Conservation (phyloP, 805 yeast species). For the Candida ulmi region DNA sequence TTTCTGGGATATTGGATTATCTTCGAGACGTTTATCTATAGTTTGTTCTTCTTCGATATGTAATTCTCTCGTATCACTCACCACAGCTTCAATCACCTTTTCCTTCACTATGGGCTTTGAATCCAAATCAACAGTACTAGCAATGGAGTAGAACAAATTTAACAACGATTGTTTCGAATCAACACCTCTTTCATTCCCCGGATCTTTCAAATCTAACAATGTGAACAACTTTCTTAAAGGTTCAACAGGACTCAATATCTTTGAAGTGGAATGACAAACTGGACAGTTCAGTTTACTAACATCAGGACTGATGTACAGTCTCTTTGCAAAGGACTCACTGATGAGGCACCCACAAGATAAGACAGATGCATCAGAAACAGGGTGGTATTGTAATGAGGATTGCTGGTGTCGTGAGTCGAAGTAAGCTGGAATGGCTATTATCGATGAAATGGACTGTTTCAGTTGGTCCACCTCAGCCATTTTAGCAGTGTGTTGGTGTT, state of each 20-base stretch:
- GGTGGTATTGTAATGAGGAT: neutral
- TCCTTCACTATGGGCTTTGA: no score
- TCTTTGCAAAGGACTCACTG: slow-evolving; percentile 25
- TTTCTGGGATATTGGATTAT: no score
- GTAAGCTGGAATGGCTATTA: no score
- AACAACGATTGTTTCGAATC: slow-evolving; percentile 21
- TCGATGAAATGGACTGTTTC: no score
- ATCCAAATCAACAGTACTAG: slow-evolving; percentile 8
- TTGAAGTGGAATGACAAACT: slow-evolving; percentile 9
- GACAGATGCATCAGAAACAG: slow-evolving; percentile 22
- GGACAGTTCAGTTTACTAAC: slow-evolving; percentile 16
- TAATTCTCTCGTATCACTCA: no score
- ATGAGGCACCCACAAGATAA: slow-evolving; percentile 37
- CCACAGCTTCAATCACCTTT: no score
- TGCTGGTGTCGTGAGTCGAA: no score
- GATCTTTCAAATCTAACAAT: slow-evolving; percentile 3
- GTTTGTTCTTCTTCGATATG: neutral
- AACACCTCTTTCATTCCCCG: neutral
- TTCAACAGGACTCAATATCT: slow-evolving; percentile 5
- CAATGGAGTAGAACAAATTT: slow-evolving; percentile 29
- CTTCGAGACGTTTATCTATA: no score
- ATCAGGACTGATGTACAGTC: slow-evolving; percentile 9
- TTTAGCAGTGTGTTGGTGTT: no score
- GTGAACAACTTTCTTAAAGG: slow-evolving; percentile 14
- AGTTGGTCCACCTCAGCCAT: no score